Evolutionary conservation across 768 basidiomycete species (phyloP), one percentile per base, ranked within the genome.

Genomic region (Lactifluus volemus): DNA sequence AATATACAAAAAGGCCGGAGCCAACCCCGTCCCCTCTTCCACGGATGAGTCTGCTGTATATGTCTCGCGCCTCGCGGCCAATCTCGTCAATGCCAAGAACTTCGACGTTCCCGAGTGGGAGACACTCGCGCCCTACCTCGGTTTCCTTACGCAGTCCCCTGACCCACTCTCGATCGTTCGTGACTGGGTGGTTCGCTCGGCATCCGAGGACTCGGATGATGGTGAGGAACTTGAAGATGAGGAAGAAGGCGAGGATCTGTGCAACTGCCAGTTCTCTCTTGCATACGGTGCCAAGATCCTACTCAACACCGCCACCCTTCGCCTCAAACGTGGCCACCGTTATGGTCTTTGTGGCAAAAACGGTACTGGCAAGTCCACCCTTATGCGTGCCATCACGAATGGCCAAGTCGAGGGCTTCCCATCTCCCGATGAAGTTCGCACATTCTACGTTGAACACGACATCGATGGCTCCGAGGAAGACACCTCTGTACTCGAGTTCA

Each of bases 371-470:
- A 98, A 98, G 82, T 92, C 90, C 1, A 92, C 90, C 30, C 84
- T 92, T 73, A 92, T 93, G 91, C 85, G 89, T 66, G 90, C 91
- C 63, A 93, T 93, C 74, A 90, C 85, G 76, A 93, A 92, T 69
- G 91, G 89, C 61, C 95, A 98, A 77, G 95, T 98, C 68, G 95
- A 98, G 71, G 95, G 95, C 68, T 98, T 98, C 88, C 95, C 95
- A 12, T 95, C 94, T 19, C 92, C 93, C 58, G 91, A 95, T 55
- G 88, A 94, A 72, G 95, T 98, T 72, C 92, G 95, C 73, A 98
- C 95, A 64, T 98, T 96, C 86, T 98, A 97, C 77, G 95, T 98
- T 72, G 95, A 96, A 81, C 95, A 98, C 81, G 95, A 98, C 73
- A 97, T 98, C 67, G 95, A 98, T 70, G 95, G 95, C 52, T 88